Evolutionary conservation across 352 stramenopile species (phyloP), one percentile per base, ranked within the genome.

Genomic region (Pythium oligandrum): DNA sequence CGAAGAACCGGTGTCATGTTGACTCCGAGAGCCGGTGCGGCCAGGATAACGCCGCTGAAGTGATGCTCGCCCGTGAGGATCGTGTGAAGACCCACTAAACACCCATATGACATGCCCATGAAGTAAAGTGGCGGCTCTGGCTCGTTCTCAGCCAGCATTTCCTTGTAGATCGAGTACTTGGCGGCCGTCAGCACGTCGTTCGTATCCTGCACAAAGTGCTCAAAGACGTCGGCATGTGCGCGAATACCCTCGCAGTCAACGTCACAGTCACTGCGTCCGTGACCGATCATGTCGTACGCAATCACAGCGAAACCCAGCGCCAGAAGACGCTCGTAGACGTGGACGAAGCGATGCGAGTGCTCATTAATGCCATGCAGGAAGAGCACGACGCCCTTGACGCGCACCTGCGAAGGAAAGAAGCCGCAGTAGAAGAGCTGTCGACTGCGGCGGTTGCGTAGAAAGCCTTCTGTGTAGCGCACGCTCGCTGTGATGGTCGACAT

Each of bases 51-150:
- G 52, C 63, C 79, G 34, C 45, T 47, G 52, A 90, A 83, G 33
- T 47, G 42, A 53, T 88, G 73, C 12, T 50, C 48, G 3, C 62
- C 61, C 4, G 72, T 81, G 34, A 88, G 53, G 48, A 83, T 59
- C 6, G 71, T 83, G 60, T 86, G 70, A 1, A 85, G 44, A 32
- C 70, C 73, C n/a, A 88, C 72, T n/a, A 89, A 70, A 36, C 59
- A 69, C 53, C 78, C 75, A 57, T 83, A 90, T 8, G 70, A 85
- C 51, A 86, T 87, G 48, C 76, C 76, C 70, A 86, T 82, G 44
- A 86, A 72, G 47, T 81, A 43, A 6, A 85, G 53, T 43, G 73
- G 68, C 36, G 64, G 66, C 17, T 62, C 48, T 26, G 17, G 17
- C 17, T 26, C 17, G 17, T 26, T 26, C 17, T 26, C 17, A 33